Evolutionary conservation across 2,329 filamentous ascomycete genomes (phyloP), one percentile per base, ranked within the genome.

Genomic region (Scedosporium minutisporum): DNA sequence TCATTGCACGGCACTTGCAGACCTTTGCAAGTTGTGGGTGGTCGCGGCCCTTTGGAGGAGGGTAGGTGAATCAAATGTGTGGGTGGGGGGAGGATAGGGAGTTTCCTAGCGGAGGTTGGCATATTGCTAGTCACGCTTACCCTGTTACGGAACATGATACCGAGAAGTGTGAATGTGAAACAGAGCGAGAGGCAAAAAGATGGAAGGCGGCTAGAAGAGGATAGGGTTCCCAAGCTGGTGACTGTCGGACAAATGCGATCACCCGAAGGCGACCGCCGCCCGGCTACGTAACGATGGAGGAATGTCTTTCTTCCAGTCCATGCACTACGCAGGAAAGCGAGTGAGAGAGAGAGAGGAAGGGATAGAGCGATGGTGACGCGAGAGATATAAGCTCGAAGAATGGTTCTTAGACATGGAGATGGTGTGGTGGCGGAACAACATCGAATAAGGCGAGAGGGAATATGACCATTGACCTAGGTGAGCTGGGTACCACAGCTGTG

Each of bases 261-360:
- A 61, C 60, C 60, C 60, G 60, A 61, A 61, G 46, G 60, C 48
- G 21, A n/a, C 60, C 60, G 46, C 23, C 60, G 27, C 55, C 33
- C 25, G n/a, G 16, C 25, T 55, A 27, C 27, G 21, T 57, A 57
- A 42, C 33, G 16, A n/a, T 14, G 29, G 29, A 29, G 44, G 58
- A 60, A 33, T 12, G 2, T 38, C 9, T 3, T 46, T 18, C 58
- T 46, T 25, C 21, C 41, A 33, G 18, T 21, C 21, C 7, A 10
- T 18, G 18, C 18, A 48, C 6, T 21, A 48, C 9, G n/a, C 44
- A 10, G 7, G n/a, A 48, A 48, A 9, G 18, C 18, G 42, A n/a
- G 44, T 21, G 44, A 21, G 44, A 48, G 5, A 4, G 5, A 4
- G 14, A 48, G 16, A 7, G 10, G 33, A 10, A 38, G 9, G 10